Conservation (phyloP, 2,329 filamentous ascomycete species). For the Pseudocercospora fuligena region DNA sequence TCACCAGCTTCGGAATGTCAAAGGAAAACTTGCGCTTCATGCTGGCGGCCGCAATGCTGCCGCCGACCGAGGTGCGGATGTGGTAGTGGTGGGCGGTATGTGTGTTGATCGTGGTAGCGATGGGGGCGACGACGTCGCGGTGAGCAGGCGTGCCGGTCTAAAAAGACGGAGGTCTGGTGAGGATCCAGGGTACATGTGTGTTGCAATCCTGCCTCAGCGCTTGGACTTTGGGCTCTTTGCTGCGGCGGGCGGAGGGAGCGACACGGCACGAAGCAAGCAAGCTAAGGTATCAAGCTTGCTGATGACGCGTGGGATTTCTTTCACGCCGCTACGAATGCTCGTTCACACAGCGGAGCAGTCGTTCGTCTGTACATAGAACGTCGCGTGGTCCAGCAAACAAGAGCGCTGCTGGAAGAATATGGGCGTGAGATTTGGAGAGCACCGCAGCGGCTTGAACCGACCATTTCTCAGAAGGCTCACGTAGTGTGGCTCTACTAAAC, state of each 20-base stretch:
- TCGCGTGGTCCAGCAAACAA: neutral
- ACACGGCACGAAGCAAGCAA: neutral
- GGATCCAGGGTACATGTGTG: neutral
- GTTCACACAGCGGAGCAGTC: neutral
- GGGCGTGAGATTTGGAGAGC: neutral
- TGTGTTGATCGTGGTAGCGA: neutral
- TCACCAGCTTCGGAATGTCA: constrained; percentile 47
- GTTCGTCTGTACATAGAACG: neutral
- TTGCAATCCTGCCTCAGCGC: constrained; percentile 1
- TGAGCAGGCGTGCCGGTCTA: neutral
- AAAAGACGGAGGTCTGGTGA: neutral
- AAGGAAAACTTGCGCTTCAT: constrained; percentile 54
- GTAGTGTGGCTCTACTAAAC: neutral
- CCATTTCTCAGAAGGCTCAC: neutral
- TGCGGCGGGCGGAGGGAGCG: neutral
- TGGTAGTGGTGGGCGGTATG: neutral
- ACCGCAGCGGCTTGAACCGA: neutral
- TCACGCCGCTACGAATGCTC: neutral
- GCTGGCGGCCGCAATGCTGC: constrained; percentile 13
- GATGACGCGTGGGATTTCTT: neutral
- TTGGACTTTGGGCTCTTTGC: neutral
- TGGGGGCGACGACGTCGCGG: neutral
- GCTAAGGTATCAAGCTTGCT: neutral
- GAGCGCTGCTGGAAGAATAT: neutral
- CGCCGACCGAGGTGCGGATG: neutral